Percentiles rank a stretch among this genome's conserved stretches.
Conservation (phyloP, 2,329 filamentous ascomycete species). For the Corinectria fuckeliana region DNA sequence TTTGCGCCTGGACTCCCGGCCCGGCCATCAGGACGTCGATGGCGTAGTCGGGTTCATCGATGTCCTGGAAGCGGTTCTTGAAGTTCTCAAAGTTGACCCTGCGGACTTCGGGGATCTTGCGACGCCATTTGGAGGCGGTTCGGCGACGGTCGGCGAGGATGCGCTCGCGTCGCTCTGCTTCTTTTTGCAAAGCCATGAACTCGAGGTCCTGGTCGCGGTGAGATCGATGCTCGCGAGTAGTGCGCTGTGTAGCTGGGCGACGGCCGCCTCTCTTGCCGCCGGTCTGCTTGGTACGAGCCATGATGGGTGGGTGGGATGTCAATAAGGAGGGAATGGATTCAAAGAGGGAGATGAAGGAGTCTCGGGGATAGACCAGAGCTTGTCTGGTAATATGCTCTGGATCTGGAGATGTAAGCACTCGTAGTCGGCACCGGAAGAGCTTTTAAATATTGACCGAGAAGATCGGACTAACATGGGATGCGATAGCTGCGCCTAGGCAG, state of each 20-base stretch:
- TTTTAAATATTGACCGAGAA: background rate
- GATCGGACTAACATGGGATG: background rate
- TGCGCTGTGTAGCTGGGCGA: background rate
- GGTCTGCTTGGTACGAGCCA: conserved; percentile 26
- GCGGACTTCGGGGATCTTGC: conserved; percentile 50
- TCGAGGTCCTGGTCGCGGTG: conserved; percentile 39
- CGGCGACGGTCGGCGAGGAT: conserved; percentile 46
- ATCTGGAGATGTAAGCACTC: accelerated
- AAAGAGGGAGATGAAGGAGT: background rate
- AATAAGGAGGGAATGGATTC: background rate
- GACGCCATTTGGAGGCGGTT: conserved; percentile 46
- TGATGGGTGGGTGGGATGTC: conserved; percentile 5
- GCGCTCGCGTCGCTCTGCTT: conserved; percentile 46
- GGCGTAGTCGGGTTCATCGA: conserved; percentile 46
- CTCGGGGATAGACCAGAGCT: background rate
- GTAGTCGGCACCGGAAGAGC: background rate
- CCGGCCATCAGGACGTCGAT: conserved; percentile 49
- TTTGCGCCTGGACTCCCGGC: conserved; percentile 44
- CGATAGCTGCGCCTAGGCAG: too few species aligned
- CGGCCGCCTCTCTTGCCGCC: conserved; percentile 13
- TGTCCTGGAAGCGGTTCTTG: conserved; percentile 49
- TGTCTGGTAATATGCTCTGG: background rate
- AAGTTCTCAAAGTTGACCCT: conserved; percentile 52
- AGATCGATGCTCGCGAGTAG: conserved; percentile 13
- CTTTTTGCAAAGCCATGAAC: conserved; percentile 42